Conservation (phyloP, 345 rosid species). For the Hibiscus tridactylites region DNA sequence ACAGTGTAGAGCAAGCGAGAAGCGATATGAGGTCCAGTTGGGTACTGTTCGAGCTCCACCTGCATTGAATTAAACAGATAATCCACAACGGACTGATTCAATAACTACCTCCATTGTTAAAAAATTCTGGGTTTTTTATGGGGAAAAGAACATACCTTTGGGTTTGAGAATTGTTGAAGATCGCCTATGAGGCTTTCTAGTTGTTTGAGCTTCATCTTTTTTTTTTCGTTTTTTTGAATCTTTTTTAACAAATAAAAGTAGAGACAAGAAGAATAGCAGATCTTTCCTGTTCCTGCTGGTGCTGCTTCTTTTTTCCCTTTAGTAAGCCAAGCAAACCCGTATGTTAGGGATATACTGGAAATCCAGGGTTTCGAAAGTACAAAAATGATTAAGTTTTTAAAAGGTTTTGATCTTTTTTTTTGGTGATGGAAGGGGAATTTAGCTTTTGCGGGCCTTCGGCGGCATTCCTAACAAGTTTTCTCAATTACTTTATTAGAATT, state of each 20-base stretch:
- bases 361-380: too few relatives aligned
- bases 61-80: slow-evolving; percentile 19
- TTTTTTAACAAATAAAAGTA: not conserved
- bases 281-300: not conserved
- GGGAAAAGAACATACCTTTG: slow-evolving; percentile 3
- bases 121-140: not conserved
- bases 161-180: slow-evolving; percentile 52
- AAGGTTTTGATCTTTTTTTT: too few relatives aligned
- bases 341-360: too few relatives aligned
- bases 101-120: not conserved
- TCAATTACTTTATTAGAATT: too few relatives aligned
- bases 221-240: not conserved
- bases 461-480: too few relatives aligned
- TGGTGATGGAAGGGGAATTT: too few relatives aligned
- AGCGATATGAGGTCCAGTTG: slow-evolving; percentile 94
- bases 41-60: slow-evolving; percentile 94
- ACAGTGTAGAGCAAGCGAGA: slow-evolving; percentile 58
- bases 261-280: not conserved
- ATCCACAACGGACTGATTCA: not conserved
- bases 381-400: too few relatives aligned
- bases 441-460: too few relatives aligned
- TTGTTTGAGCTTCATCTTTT: slow-evolving; percentile 78
- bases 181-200: slow-evolving; percentile 50
- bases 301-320: not conserved
- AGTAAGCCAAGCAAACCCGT: not conserved